A percentile compares a stretch with the other conserved stretches of the same genome.
Conservation (phyloP, 1,284 basidiomycete genomes). For the Tausonia pullulans region DNA sequence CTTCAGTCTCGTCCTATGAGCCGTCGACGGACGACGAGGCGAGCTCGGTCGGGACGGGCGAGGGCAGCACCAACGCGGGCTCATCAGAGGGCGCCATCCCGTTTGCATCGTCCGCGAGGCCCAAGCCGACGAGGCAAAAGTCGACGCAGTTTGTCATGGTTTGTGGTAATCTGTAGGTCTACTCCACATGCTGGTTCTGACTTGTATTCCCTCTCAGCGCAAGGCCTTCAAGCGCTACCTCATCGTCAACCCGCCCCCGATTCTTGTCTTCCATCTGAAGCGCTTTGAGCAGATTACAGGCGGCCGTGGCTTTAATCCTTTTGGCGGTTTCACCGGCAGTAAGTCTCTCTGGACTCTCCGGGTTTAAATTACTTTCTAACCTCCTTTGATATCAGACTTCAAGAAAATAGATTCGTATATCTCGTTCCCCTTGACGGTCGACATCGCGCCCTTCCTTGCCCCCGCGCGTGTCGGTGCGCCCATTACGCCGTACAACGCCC, state of each 20-base stretch:
- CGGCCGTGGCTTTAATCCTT: conserved; percentile 10
- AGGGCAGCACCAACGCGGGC: neutral
- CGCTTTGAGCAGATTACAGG: conserved; percentile 64
- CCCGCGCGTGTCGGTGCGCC: conserved; percentile 44
- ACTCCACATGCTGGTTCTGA: too few relatives aligned
- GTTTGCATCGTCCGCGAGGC: too few relatives aligned
- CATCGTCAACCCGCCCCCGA: conserved; percentile 70
- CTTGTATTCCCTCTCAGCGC: too few relatives aligned
- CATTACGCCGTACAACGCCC: conserved; percentile 23
- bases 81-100: too few relatives aligned
- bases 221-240: conserved; percentile 83
- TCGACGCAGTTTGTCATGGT: too few relatives aligned
- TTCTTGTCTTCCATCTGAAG: conserved; percentile 85
- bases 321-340: conserved; percentile 14
- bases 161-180: too few relatives aligned
- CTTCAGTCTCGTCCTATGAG: conserved; percentile 1
- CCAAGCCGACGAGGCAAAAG: too few relatives aligned
- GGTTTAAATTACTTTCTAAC: conserved; percentile 32
- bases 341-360: conserved; percentile 21
- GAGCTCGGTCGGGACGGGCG: neutral
- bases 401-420: conserved; percentile 78
- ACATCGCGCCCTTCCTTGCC: conserved; percentile 73
- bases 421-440: conserved; percentile 73
- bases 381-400: conserved; percentile 40
- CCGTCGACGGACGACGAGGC: conserved; percentile 1